Conservation (phyloP, 805 yeast species). For the Kluyveromyces wickerhamii region DNA sequence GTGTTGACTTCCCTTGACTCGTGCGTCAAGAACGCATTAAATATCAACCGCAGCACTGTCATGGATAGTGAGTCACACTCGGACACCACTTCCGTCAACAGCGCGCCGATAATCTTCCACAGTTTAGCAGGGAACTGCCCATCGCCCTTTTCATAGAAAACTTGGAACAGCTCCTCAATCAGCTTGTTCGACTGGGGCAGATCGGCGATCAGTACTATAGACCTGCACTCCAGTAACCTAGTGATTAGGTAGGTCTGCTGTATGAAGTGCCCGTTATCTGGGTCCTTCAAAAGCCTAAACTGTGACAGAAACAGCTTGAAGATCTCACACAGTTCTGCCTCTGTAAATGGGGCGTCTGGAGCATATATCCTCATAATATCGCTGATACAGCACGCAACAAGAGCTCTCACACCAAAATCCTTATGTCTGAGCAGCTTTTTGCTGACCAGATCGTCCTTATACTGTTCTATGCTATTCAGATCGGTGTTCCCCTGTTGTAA, state of each 20-base stretch:
- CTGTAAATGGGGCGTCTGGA: constrained; percentile 84
- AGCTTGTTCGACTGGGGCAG: constrained; percentile 53
- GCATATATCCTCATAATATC: constrained; percentile 74
- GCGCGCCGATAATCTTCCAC: constrained; percentile 57
- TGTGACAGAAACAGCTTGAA: constrained; percentile 61
- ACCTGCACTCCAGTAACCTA: constrained; percentile 64
- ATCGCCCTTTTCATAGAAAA: constrained; percentile 47
- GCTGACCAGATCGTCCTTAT: constrained; percentile 47
- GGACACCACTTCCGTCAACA: constrained; percentile 65
- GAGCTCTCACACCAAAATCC: constrained; percentile 63
- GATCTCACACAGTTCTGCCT: constrained; percentile 50
- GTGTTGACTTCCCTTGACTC: constrained; percentile 16
- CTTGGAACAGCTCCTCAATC: constrained; percentile 47
- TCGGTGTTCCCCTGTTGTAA: constrained; percentile 56
- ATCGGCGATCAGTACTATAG: constrained; percentile 68
- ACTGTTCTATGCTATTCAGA: constrained; percentile 34
- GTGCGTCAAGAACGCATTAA: constrained; percentile 50
- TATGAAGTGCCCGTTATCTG: constrained; percentile 49
- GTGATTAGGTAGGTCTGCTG: constrained; percentile 62
- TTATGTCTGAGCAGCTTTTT: constrained; percentile 52
- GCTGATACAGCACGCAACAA: constrained; percentile 62
- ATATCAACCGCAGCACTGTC: constrained; percentile 50
- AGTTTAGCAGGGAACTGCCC: constrained; percentile 43
- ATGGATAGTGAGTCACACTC: constrained; percentile 62
- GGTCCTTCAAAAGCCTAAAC: constrained; percentile 46